Conservation (phyloP, 768 basidiomycete genomes). For the Sarcomyxa edulis region DNA sequence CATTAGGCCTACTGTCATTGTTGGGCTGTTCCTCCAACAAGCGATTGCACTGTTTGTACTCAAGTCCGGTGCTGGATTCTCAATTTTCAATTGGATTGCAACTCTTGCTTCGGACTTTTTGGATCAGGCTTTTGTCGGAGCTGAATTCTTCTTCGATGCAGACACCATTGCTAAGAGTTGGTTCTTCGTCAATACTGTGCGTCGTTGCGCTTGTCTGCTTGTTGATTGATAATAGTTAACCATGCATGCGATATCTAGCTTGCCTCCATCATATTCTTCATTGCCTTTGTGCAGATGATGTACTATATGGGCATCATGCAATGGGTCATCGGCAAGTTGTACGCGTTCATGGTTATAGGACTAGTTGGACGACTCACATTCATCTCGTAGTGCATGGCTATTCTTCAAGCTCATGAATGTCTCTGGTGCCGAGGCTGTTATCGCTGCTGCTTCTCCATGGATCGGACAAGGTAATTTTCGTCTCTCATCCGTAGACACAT, state of each 20-base stretch:
- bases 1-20: slow-evolving; percentile 76
- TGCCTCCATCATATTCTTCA: slow-evolving; percentile 85
- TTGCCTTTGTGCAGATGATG: slow-evolving; percentile 88
- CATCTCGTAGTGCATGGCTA: slow-evolving; percentile 71
- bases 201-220: too few relatives aligned
- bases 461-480: slow-evolving; percentile 90
- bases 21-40: slow-evolving; percentile 84
- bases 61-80: slow-evolving; percentile 80
- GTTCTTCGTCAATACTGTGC: slow-evolving; percentile 80
- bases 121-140: slow-evolving; percentile 59
- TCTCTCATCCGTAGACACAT: too few relatives aligned
- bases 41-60: slow-evolving; percentile 85
- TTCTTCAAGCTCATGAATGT: slow-evolving; percentile 90
- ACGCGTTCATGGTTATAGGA: slow-evolving; percentile 20
- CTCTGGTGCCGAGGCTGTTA: slow-evolving; percentile 90
- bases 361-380: too few relatives aligned
- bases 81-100: slow-evolving; percentile 81
- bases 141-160: slow-evolving; percentile 77
- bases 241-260: slow-evolving; percentile 42
- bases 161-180: slow-evolving; percentile 63
- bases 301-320: slow-evolving; percentile 88
- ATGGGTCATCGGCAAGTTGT: slow-evolving; percentile 88
- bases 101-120: slow-evolving; percentile 79
- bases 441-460: slow-evolving; percentile 91
- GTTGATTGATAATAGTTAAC: slow-evolving; percentile 4